Evolutionary conservation across 2,329 filamentous ascomycete species (phyloP).

Genomic region (Dryadomyces sulphureus): DNA sequence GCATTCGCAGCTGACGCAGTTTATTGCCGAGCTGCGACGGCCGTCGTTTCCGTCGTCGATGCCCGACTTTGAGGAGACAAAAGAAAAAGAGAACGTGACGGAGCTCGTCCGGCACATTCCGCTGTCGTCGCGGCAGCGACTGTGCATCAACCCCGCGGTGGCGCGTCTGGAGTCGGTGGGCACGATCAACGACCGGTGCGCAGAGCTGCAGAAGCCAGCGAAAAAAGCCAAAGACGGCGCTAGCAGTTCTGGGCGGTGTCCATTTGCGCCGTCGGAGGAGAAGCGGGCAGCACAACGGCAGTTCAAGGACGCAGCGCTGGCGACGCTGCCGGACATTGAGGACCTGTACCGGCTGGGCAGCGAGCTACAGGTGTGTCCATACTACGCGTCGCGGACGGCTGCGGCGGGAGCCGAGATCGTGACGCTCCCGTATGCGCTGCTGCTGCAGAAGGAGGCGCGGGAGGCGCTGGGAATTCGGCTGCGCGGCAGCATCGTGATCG

Average conservation of each 20-base stretch:
- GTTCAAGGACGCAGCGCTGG: slow-evolving; percentile 74
- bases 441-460: slow-evolving; percentile 74
- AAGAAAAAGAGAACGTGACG: slow-evolving; percentile 8
- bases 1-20: slow-evolving; percentile 82
- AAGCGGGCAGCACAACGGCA: slow-evolving; percentile 56
- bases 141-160: slow-evolving; percentile 82
- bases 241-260: slow-evolving; percentile 31
- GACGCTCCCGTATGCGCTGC: slow-evolving; percentile 79
- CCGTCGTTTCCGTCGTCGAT: slow-evolving; percentile 65
- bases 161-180: slow-evolving; percentile 52
- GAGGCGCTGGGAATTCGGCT: slow-evolving; percentile 78
- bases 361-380: slow-evolving; percentile 72
- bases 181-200: slow-evolving; percentile 85
- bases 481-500: slow-evolving; percentile 79
- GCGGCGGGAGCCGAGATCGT: slow-evolving; percentile 80
- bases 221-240: slow-evolving; percentile 38
- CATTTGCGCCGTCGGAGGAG: slow-evolving; percentile 65
- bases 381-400: slow-evolving; percentile 82
- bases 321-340: slow-evolving; percentile 83
- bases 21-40: slow-evolving; percentile 66
- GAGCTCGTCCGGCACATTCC: slow-evolving; percentile 68
- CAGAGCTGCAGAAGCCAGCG: slow-evolving; percentile 70
- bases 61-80: slow-evolving; percentile 19
- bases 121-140: slow-evolving; percentile 71
- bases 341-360: slow-evolving; percentile 70